These are phyloP conservation scores for Coemansia sp. DNA, from an alignment of 192 early-diverging fungal species.

Conservation along the genomic window DNA sequence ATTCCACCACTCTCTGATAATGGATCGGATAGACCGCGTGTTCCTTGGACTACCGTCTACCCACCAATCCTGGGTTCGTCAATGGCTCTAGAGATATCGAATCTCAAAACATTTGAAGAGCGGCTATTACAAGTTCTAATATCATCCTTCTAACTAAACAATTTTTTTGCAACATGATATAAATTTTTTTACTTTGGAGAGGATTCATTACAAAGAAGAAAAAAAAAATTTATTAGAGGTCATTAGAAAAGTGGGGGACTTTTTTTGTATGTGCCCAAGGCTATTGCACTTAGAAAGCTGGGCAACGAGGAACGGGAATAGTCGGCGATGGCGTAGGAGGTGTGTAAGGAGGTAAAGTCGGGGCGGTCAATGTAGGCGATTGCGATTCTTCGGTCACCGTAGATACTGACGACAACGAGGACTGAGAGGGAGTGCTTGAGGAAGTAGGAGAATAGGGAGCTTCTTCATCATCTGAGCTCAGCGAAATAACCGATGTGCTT, in stretches of 20 bases:
- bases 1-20: no score
- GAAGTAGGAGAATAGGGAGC: not conserved
- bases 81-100: not conserved
- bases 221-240: not conserved
- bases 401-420: not conserved
- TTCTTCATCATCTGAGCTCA: not conserved
- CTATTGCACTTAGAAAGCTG: not conserved
- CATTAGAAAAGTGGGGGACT: not conserved
- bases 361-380: not conserved
- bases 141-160: constrained; percentile 16
- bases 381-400: not conserved
- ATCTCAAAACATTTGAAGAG: constrained; percentile 37
- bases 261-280: not conserved
- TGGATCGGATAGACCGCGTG: not conserved
- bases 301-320: not conserved
- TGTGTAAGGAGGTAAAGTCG: not conserved
- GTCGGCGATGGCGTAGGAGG: constrained; percentile 1
- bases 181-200: not conserved
- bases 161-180: not conserved
- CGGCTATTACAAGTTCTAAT: constrained; percentile 23
- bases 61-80: constrained; percentile 15
- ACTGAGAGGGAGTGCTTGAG: not conserved
- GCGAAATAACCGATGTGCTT: not conserved
- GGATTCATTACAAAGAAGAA: no score
- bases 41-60: constrained; percentile 46